These are phyloP conservation scores for Trichosporon sp. DNA, from an alignment of 1,284 basidiomycete genomes.

Conservation along the genomic window DNA sequence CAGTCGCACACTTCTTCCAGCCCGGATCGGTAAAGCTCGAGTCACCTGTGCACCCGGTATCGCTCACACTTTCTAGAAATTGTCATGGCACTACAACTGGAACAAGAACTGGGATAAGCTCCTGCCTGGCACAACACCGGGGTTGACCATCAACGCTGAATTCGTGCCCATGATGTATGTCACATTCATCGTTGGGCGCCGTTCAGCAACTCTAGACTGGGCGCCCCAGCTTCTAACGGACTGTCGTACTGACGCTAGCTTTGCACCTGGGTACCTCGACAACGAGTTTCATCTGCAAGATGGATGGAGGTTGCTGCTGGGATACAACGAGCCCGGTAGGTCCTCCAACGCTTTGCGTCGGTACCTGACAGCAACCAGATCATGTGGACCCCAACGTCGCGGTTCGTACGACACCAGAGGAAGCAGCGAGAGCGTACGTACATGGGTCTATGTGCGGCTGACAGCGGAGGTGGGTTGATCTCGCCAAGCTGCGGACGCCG, in stretches of 20 bases:
- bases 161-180: conserved; percentile 55
- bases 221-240: neutral
- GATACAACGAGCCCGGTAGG: conserved; percentile 54
- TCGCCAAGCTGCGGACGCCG: conserved; percentile 38
- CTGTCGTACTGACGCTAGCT: conserved; percentile 34
- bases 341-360: neutral
- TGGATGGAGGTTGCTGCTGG: conserved; percentile 43
- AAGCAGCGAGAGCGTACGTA: conserved; percentile 41
- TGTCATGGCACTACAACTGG: conserved; percentile 56
- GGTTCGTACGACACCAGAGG: conserved; percentile 28
- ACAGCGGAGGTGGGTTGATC: conserved; percentile 39
- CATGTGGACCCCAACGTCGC: conserved; percentile 44
- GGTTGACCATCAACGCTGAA: conserved; percentile 45
- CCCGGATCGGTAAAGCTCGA: conserved; percentile 39
- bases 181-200: neutral
- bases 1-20: conserved; percentile 48
- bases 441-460: neutral
- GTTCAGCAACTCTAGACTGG: neutral
- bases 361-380: conserved; percentile 33
- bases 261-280: conserved; percentile 43
- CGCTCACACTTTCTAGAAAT: conserved; percentile 22
- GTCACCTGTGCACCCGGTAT: conserved; percentile 19
- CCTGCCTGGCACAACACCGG: conserved; percentile 41
- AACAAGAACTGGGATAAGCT: conserved; percentile 50
- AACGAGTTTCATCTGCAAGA: conserved; percentile 41